Conservation (phyloP, 2,329 filamentous ascomycete species). For the Cordyceps cateniannulata region DNA sequence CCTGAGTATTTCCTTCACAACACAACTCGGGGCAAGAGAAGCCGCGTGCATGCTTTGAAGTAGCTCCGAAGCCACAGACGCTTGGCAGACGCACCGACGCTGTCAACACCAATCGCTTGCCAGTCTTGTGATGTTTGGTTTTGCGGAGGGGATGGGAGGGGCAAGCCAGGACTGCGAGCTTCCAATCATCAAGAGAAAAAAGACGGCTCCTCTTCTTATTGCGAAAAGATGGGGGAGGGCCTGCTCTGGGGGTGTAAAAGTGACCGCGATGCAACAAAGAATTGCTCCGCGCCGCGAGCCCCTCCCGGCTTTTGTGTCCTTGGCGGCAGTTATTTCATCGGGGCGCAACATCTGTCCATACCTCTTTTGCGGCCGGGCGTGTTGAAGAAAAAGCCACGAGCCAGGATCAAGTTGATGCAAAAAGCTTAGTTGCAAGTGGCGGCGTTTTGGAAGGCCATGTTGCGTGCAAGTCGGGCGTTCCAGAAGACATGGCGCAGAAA, state of each 20-base stretch:
- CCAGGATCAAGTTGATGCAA: background rate
- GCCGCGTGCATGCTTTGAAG: background rate
- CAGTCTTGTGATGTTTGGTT: background rate
- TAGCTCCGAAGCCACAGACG: background rate
- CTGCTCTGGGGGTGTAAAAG: background rate
- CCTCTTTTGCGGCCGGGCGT: background rate
- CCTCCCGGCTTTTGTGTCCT: background rate
- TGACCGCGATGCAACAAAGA: background rate
- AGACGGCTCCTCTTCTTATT: too few relatives aligned
- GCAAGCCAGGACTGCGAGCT: background rate
- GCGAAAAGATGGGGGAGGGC: background rate
- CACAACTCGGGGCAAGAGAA: background rate
- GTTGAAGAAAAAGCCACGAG: background rate
- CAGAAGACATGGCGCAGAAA: background rate
- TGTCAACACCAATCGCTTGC: background rate
- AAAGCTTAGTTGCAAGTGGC: background rate
- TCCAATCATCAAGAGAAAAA: background rate
- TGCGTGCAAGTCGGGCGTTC: background rate
- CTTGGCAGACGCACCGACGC: background rate
- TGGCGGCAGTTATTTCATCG: background rate
- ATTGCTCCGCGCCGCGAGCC: background rate
- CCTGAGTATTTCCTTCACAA: background rate
- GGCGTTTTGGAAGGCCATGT: background rate
- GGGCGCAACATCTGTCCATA: background rate
- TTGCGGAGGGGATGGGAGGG: background rate